These are phyloP conservation scores for Petrea volubilis DNA, from an alignment of 257 asterid species.

Conservation along the genomic window DNA sequence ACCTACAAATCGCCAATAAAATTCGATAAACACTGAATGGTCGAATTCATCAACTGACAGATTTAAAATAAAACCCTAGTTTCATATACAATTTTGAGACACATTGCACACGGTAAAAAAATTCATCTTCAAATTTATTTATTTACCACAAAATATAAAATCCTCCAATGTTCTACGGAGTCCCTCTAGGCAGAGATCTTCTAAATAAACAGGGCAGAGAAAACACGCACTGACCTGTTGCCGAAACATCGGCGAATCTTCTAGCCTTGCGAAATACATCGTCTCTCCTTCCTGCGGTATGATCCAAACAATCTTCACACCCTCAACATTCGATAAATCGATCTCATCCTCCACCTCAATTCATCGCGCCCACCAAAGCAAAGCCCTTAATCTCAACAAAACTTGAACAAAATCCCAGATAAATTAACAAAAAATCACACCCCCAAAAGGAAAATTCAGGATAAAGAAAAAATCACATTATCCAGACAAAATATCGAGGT, in stretches of 20 bases:
- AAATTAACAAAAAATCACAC: slow-evolving; percentile 1
- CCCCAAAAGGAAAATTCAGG: slow-evolving; percentile 3
- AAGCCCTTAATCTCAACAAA: slow-evolving; percentile 8
- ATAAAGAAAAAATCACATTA: slow-evolving; percentile 1
- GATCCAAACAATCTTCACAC: slow-evolving; percentile 32
- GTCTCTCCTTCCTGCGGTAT: slow-evolving; percentile 56
- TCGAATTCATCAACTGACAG: neutral
- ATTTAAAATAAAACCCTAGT: neutral
- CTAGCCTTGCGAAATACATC: slow-evolving; percentile 76
- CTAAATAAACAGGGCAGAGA: neutral
- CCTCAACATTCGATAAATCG: slow-evolving; percentile 17
- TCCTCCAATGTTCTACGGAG: neutral
- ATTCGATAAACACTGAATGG: neutral
- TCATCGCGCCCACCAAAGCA: neutral
- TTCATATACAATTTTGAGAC: neutral
- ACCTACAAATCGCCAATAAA: neutral
- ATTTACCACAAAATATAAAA: neutral
- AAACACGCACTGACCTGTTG: slow-evolving; percentile 64
- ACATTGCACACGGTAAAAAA: neutral
- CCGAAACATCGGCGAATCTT: slow-evolving; percentile 98
- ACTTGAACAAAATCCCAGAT: neutral
- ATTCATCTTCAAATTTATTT: neutral
- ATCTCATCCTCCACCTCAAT: slow-evolving; percentile 17
- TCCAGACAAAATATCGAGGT: neutral
- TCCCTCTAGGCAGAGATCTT: neutral